Conservation (phyloP, 495 filamentous ascomycete species). For the Cairneyella variabilis region DNA sequence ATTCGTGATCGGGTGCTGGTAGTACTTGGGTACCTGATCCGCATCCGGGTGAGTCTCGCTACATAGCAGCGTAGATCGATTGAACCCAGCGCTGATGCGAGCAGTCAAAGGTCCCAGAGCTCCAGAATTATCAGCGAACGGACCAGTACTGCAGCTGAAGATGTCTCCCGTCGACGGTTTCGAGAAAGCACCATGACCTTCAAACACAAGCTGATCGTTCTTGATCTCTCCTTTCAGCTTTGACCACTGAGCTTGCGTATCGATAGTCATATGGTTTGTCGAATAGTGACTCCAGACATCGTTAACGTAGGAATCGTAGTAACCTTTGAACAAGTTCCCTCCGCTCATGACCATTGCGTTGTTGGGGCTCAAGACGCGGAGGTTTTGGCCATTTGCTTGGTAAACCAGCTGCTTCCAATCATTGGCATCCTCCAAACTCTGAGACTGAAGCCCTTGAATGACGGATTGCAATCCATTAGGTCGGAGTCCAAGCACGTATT, state of each 20-base stretch:
- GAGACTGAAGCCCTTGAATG: constrained; percentile 46
- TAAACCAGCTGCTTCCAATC: constrained; percentile 62
- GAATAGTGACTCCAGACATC: constrained; percentile 63
- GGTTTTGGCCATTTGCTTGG: constrained; percentile 40
- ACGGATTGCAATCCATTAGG: constrained; percentile 53
- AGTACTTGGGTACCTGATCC: constrained; percentile 53
- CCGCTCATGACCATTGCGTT: constrained; percentile 56
- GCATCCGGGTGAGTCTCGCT: constrained; percentile 48
- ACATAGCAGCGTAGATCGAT: constrained; percentile 58
- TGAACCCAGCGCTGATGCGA: constrained; percentile 65
- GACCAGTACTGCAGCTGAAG: constrained; percentile 67
- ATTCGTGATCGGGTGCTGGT: constrained; percentile 56
- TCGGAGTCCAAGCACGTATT: constrained; percentile 57
- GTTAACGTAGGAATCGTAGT: constrained; percentile 62
- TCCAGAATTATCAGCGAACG: constrained; percentile 47
- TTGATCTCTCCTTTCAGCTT: constrained; percentile 49
- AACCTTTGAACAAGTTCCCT: constrained; percentile 53
- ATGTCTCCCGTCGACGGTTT: constrained; percentile 60
- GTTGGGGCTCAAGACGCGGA: constrained; percentile 66
- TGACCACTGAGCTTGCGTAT: constrained; percentile 27
- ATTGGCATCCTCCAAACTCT: constrained; percentile 48
- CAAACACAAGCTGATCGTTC: constrained; percentile 40
- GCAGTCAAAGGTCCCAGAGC: constrained; percentile 52
- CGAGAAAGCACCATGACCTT: constrained; percentile 43
- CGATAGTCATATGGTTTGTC: constrained; percentile 33